phyloP scores from a whole-genome alignment of 2,329 filamentous ascomycete species.

The Botrytis hyacinthi region DNA sequence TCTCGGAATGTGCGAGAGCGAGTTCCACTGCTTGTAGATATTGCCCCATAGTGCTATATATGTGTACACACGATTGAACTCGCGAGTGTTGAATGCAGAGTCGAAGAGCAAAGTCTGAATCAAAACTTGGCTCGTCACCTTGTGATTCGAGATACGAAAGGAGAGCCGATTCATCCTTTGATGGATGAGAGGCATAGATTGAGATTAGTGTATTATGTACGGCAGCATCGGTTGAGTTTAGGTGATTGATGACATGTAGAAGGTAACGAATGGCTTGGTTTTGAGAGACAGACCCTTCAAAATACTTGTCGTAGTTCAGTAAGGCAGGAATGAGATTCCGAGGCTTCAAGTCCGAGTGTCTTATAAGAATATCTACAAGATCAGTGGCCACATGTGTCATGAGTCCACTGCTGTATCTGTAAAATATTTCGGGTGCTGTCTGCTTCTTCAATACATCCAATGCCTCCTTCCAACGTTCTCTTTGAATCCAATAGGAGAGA shows the following conservation, averaged over 20 bases:
- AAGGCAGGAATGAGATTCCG: constrained; percentile 89
- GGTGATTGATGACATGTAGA: constrained; percentile 86
- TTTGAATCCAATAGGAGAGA: constrained; percentile 93
- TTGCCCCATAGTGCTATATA: constrained; percentile 95
- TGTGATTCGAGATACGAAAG: constrained; percentile 89
- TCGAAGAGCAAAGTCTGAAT: constrained; percentile 92
- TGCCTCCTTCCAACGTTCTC: constrained; percentile 87
- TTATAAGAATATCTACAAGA: constrained; percentile 92
- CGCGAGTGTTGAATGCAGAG: constrained; percentile 93
- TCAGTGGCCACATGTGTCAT: constrained; percentile 86
- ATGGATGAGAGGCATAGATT: constrained; percentile 85
- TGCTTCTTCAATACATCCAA: constrained; percentile 89
- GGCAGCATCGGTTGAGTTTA: constrained; percentile 75
- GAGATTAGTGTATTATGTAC: constrained; percentile 97
- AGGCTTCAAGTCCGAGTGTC: constrained; percentile 79
- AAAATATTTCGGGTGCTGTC: constrained; percentile 88
- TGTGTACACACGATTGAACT: constrained; percentile 92
- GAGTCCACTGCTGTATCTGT: constrained; percentile 93
- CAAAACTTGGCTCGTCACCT: constrained; percentile 81
- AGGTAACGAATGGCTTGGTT: constrained; percentile 95
- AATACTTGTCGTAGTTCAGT: constrained; percentile 85
- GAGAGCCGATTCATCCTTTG: constrained; percentile 79
- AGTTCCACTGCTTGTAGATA: constrained; percentile 91
- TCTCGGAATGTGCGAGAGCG: constrained; percentile 82
- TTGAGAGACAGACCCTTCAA: constrained; percentile 63